phyloP scores from a whole-genome alignment of 2,329 filamentous ascomycete genomes.

The Trichoderma koningii region DNA sequence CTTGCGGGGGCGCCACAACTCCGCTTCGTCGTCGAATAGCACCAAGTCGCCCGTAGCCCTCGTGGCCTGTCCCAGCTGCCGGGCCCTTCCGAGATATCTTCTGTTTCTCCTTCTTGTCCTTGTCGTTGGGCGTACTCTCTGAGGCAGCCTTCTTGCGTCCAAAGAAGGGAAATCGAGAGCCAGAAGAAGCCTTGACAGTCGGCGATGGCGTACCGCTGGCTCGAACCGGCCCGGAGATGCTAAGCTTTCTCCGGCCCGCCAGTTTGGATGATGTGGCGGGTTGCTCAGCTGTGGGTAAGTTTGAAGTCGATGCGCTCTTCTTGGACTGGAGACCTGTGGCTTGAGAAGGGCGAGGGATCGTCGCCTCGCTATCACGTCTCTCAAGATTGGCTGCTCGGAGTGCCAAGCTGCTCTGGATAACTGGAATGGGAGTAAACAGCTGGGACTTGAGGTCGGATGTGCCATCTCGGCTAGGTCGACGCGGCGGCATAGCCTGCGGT shows the following conservation, averaged over 20 bases:
- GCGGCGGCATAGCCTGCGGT: slow-evolving; percentile 50
- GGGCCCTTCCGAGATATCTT: slow-evolving; percentile 68
- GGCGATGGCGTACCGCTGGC: slow-evolving; percentile 55
- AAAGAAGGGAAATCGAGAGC: slow-evolving; percentile 75
- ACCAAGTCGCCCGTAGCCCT: slow-evolving; percentile 74
- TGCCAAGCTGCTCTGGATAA: slow-evolving; percentile 65
- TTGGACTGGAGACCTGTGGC: slow-evolving; percentile 40
- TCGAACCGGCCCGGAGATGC: slow-evolving; percentile 30
- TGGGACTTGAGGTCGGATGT: slow-evolving; percentile 63
- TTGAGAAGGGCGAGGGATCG: slow-evolving; percentile 39
- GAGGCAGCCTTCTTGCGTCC: slow-evolving; percentile 67
- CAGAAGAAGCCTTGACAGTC: slow-evolving; percentile 57
- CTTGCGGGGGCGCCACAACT: slow-evolving; percentile 53
- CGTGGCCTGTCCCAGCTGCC: slow-evolving; percentile 88
- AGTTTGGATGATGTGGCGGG: slow-evolving; percentile 22
- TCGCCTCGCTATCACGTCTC: slow-evolving; percentile 48
- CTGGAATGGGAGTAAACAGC: slow-evolving; percentile 51
- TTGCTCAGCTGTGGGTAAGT: slow-evolving; percentile 35
- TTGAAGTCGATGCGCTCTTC: slow-evolving; percentile 39
- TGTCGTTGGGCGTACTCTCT: slow-evolving; percentile 52
- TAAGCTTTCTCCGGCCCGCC: slow-evolving; percentile 32
- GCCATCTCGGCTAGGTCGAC: slow-evolving; percentile 68
- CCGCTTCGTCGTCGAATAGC: slow-evolving; percentile 64
- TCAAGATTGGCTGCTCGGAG: slow-evolving; percentile 50
- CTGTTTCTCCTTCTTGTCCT: slow-evolving; percentile 41